Percentiles rank a stretch among this genome's conserved stretches.
phyloP scores from a whole-genome alignment of 345 rosid genomes.

The Lenwebbia sp. region DNA sequence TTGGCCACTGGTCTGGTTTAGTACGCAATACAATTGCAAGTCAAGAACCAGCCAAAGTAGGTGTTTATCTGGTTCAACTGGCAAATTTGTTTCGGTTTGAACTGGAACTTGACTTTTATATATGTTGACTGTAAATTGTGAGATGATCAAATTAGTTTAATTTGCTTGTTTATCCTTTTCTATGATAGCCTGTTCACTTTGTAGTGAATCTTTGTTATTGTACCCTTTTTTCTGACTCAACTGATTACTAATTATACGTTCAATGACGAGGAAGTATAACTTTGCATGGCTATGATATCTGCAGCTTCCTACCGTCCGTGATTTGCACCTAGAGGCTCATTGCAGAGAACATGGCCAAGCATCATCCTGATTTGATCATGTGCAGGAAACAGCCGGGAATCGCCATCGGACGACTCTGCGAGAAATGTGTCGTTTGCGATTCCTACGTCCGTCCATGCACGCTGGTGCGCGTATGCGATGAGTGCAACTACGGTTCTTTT shows the following conservation, averaged over 20 bases:
- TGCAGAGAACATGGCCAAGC: slow-evolving; percentile 22
- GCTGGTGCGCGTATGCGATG: slow-evolving; percentile 28
- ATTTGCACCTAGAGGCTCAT: neutral
- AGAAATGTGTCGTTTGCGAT: slow-evolving; percentile 24
- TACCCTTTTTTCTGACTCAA: neutral
- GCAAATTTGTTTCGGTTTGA: neutral
- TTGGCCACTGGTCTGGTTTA: neutral
- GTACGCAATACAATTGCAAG: neutral
- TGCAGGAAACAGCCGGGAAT: slow-evolving; percentile 34
- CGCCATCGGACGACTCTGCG: slow-evolving; percentile 31
- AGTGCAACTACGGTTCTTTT: slow-evolving; percentile 33
- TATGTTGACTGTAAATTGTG: neutral
- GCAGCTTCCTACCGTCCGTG: neutral
- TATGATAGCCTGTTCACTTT: neutral
- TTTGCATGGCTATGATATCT: neutral
- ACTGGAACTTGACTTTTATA: neutral
- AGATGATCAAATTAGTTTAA: neutral
- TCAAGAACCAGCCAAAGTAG: neutral
- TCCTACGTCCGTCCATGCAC: slow-evolving; percentile 32
- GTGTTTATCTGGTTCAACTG: neutral
- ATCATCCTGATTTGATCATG: slow-evolving; percentile 35
- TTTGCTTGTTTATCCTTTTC: neutral
- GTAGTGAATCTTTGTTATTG: neutral
- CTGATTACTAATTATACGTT: neutral
- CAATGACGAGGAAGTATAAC: neutral